Evolutionary conservation across 73 alveolate genomes (phyloP).

Genomic region (Blepharisma stoltei): DNA sequence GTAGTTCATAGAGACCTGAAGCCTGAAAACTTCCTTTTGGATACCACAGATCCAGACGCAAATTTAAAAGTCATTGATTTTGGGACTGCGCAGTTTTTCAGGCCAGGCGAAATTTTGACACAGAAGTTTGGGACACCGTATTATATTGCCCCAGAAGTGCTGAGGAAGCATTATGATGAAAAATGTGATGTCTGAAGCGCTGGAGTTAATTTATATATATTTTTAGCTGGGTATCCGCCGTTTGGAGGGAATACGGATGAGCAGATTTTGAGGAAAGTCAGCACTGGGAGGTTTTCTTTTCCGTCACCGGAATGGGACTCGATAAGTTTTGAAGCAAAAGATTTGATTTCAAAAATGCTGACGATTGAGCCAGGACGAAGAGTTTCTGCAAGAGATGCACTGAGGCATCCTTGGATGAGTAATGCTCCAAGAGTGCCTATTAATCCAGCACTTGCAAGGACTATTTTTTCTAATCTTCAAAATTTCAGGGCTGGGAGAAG

Average conservation of each 20-base stretch:
- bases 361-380: slow-evolving; percentile 33
- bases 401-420: slow-evolving; percentile 35
- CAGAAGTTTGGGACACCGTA: slow-evolving; percentile 75
- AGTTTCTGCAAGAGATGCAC: slow-evolving; percentile 34
- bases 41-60: slow-evolving; percentile 58
- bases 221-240: slow-evolving; percentile 91
- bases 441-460: too few relatives aligned
- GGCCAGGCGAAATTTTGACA: slow-evolving; percentile 52
- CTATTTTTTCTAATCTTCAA: too few relatives aligned
- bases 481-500: too few relatives aligned
- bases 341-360: slow-evolving; percentile 33
- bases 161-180: slow-evolving; percentile 58
- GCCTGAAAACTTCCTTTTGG: slow-evolving; percentile 81
- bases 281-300: too few relatives aligned
- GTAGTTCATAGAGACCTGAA: slow-evolving; percentile 90
- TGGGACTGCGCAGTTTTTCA: slow-evolving; percentile 70
- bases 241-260: too few relatives aligned
- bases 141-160: slow-evolving; percentile 80
- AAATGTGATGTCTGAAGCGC: slow-evolving; percentile 89
- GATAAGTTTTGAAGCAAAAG: slow-evolving; percentile 26
- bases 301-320: neutral
- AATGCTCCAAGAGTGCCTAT: neutral
- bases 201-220: slow-evolving; percentile 82
- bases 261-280: too few relatives aligned
- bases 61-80: slow-evolving; percentile 83